Conservation (phyloP, 2,329 filamentous ascomycete genomes). For the Blumeria hordei region DNA sequence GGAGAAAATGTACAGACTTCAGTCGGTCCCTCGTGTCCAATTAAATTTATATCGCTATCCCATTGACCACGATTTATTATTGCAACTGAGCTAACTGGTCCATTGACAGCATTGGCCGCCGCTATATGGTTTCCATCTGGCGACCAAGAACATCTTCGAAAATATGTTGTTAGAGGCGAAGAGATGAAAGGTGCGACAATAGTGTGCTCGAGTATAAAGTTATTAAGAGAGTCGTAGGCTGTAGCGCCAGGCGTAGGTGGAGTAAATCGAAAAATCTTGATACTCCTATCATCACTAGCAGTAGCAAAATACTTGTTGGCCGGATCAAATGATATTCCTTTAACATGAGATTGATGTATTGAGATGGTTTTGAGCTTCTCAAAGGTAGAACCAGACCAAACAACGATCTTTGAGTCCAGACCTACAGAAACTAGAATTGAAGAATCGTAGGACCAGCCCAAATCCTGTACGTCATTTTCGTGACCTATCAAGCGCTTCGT, state of each 20-base stretch:
- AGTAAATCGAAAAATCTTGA: constrained; percentile 90
- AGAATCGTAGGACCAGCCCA: constrained; percentile 91
- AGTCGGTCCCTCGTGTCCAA: constrained; percentile 88
- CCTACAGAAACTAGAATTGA: constrained; percentile 91
- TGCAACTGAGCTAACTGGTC: constrained; percentile 86
- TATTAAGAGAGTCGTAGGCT: constrained; percentile 85
- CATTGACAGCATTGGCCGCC: constrained; percentile 89
- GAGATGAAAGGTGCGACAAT: constrained; percentile 72
- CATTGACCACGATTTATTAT: constrained; percentile 81
- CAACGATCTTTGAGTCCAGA: constrained; percentile 88
- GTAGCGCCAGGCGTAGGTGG: constrained; percentile 77
- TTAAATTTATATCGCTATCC: constrained; percentile 93
- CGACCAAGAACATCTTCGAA: constrained; percentile 89
- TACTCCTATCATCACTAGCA: constrained; percentile 84
- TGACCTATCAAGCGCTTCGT: constrained; percentile 82
- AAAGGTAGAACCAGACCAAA: constrained; percentile 95
- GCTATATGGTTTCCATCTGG: constrained; percentile 94
- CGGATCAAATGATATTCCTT: constrained; percentile 94
- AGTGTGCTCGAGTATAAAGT: constrained; percentile 84
- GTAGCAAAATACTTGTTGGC: constrained; percentile 99
- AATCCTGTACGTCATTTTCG: constrained; percentile 94
- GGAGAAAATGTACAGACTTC: constrained; percentile 97
- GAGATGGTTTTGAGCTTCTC: constrained; percentile 90
- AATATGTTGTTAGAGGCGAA: constrained; percentile 89
- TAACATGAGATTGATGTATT: constrained; percentile 91